Conservation (phyloP, 495 filamentous ascomycete genomes). For the Sabuloglossum arenarium region DNA sequence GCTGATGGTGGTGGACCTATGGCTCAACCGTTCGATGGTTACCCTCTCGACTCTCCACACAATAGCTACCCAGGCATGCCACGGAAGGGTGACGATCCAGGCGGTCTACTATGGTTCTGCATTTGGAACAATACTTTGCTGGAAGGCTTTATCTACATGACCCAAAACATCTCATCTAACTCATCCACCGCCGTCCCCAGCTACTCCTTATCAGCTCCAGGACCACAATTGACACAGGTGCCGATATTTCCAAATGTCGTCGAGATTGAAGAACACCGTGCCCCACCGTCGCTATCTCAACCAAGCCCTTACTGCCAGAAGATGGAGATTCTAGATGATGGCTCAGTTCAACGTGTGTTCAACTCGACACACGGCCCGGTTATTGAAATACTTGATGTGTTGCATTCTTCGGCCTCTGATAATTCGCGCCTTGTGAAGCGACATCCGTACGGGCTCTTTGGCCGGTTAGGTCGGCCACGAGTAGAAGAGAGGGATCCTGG, state of each 20-base stretch:
- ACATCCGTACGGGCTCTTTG: background rate
- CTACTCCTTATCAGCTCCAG: conserved; percentile 5
- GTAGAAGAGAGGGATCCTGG: background rate
- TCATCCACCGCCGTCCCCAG: conserved; percentile 2
- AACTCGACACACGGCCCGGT: background rate
- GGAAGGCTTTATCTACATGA: conserved; percentile 64
- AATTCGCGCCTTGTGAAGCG: background rate
- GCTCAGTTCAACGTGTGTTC: conserved; percentile 1
- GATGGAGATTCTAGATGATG: conserved; percentile 37
- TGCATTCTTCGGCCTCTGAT: background rate
- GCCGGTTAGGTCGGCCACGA: background rate
- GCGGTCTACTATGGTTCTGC: conserved; percentile 70
- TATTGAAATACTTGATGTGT: background rate
- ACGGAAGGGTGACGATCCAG: conserved; percentile 29
- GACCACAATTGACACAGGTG: background rate
- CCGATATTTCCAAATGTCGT: conserved; percentile 43
- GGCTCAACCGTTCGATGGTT: background rate
- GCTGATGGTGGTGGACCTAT: background rate
- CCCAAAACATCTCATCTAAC: conserved; percentile 25
- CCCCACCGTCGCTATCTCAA: conserved; percentile 18
- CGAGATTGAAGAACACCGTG: conserved; percentile 63
- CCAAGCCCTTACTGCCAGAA: conserved; percentile 45
- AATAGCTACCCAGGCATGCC: background rate
- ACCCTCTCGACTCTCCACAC: background rate
- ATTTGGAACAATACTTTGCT: conserved; percentile 68